Base-by-base conservation (phyloP, 495 filamentous ascomycete genomes). In the Xylaria scruposa region DNA sequence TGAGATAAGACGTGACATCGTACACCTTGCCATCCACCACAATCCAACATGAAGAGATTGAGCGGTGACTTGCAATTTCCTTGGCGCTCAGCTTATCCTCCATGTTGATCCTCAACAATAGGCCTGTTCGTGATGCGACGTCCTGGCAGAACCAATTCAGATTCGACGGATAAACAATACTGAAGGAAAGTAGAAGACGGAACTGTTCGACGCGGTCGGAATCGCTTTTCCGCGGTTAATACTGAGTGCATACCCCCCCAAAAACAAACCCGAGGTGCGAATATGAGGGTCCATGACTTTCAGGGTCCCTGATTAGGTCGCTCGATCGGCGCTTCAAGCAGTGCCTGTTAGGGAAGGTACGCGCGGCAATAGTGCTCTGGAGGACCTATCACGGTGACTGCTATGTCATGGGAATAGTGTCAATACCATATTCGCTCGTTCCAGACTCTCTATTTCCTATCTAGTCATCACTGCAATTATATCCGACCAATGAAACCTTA, bases 11-110 rank as follows among this genome's bases (percentile, higher is more conserved):
- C 3, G 90, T 90, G 68, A 92, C 89, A 75, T 94, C 91, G 80
- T 93, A 94, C 70, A 90, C 90, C 73, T 90, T 90, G 72, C 89
- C 87, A 81, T 92, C 87, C 44, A 94, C 84, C 60, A 94, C 92
- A 36, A 91, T 83, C 89, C 89, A 91, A 76, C 88, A 90, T 15
- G 88, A 89, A 68, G 91, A 88, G 60, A 86, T 84, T 67, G 85
- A 89, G 78, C 89, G 90, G 80, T 93, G 91, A 74, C 86, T 83
- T 61, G 89, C 87, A 71, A 93, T 86, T 59, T 88, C 78, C 49
- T 73, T 74, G 15, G 77, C 75, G 66, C 67, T 70, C 21, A 78
- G 56, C 21, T 13, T 40, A 56, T 31, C 60, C 73, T 74, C 58
- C 56, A 74, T 63, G 24, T 5, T 46, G 26, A 17, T 67, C 24